Evolutionary conservation across 495 filamentous ascomycete genomes (phyloP), one percentile per base, ranked within the genome.

Genomic region (Hypomontagnella submonticulosa): DNA sequence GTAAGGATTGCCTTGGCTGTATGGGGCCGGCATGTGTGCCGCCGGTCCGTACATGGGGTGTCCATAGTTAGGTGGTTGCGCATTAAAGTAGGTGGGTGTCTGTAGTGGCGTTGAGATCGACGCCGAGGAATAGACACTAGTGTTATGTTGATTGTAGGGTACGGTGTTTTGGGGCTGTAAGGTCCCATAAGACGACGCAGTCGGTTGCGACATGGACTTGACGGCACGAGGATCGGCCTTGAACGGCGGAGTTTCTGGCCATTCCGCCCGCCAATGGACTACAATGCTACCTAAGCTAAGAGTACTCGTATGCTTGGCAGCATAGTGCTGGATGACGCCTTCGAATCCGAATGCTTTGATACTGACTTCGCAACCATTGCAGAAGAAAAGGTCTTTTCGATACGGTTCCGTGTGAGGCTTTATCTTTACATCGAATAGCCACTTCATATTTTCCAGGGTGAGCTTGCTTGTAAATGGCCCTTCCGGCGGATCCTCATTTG

Each of bases 361-460:
- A 61, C 83, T 85, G 16, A 78, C 78, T 42, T 87, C 85, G 65
- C 90, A 92, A 16, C 79, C 83, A 69, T 85, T 88, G 73, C 91
- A 94, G 56, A 88, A 84, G 72, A 94, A 93, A 10, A 92, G 72
- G 60, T 92, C 90, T 66, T 87, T 89, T 55, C 79, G 75, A 58
- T 81, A 82, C 12, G 74, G 60, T 56, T 90, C 87, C 0, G 88
- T 90, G 23, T 83, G 67, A 4, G 86, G 85, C 64, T 86, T 89
- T 67, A 94, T 81, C 72, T 91, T 92, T 57, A 80, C 87, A 61
- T 92, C 90, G 63, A 88, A 92, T 27, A 93, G 77, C 86, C 87
- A 93, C 73, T 90, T 93, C 90, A 94, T 92, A 71, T 92, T 92
- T 68, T 93, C 90, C 58, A 94, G 78, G 1, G 88, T 88, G 43